These are phyloP conservation scores for Choiromyces venosus DNA, from an alignment of 495 filamentous ascomycete species.

Conservation along the genomic window DNA sequence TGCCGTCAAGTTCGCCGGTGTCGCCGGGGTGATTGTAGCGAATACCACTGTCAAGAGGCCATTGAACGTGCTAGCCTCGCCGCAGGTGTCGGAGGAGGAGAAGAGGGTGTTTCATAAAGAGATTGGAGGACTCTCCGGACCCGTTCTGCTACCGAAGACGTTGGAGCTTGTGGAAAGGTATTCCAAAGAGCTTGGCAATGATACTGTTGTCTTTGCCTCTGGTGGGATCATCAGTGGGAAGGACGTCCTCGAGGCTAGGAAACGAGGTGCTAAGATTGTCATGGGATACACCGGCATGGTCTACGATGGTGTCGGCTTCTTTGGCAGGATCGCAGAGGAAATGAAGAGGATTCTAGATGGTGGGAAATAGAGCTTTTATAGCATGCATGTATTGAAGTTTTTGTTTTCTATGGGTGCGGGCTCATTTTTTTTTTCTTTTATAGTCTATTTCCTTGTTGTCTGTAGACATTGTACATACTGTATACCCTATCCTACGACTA, in stretches of 20 bases:
- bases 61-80: constrained; percentile 59
- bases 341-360: constrained; percentile 53
- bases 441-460: neutral
- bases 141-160: constrained; percentile 74
- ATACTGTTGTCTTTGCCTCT: constrained; percentile 65
- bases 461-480: neutral
- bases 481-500: neutral
- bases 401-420: neutral
- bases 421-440: neutral
- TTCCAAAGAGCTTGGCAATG: constrained; percentile 62
- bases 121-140: constrained; percentile 84
- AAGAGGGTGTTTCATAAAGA: constrained; percentile 58
- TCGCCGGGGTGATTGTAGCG: constrained; percentile 93
- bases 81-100: constrained; percentile 61
- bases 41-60: constrained; percentile 87
- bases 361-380: neutral
- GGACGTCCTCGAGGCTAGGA: constrained; percentile 69
- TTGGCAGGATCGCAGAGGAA: constrained; percentile 81
- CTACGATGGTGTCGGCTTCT: constrained; percentile 78
- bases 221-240: constrained; percentile 83
- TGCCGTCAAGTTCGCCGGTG: constrained; percentile 74
- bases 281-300: constrained; percentile 57
- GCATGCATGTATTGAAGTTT: neutral
- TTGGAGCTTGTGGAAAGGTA: constrained; percentile 71
- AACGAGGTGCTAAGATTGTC: constrained; percentile 73